Conservation (phyloP, 2,329 filamentous ascomycete genomes). For the Verticillium nubilum region DNA sequence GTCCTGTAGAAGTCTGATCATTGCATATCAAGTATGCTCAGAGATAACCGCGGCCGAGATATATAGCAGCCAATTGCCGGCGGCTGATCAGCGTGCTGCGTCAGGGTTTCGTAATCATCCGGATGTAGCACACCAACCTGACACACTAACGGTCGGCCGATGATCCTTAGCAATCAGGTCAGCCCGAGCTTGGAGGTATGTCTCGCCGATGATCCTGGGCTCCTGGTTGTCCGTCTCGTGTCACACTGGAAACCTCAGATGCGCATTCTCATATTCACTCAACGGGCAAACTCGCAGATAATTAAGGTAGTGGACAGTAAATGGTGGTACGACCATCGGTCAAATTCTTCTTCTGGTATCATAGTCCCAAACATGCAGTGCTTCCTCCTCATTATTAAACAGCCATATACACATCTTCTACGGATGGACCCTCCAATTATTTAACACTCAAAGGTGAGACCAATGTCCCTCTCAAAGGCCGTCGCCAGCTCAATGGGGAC, state of each 20-base stretch:
- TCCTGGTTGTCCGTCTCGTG: too few relatives aligned
- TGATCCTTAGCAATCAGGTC: too few relatives aligned
- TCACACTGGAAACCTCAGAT: too few relatives aligned
- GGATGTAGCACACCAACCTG: too few relatives aligned
- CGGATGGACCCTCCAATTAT: not conserved
- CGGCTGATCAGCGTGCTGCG: not conserved
- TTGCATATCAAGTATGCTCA: too few relatives aligned
- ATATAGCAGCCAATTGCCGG: too few relatives aligned
- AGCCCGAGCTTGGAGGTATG: too few relatives aligned
- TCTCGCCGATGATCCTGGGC: too few relatives aligned
- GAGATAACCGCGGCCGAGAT: too few relatives aligned
- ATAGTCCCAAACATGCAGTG: not conserved
- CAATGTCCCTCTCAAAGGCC: constrained; percentile 31
- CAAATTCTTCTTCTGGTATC: not conserved
- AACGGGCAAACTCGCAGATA: not conserved
- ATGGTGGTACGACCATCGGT: not conserved
- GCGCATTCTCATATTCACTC: too few relatives aligned
- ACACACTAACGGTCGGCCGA: too few relatives aligned
- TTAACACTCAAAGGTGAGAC: constrained; percentile 10
- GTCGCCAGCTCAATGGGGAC: constrained; percentile 45
- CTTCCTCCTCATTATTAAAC: not conserved
- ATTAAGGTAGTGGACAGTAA: not conserved
- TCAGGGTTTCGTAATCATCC: not conserved
- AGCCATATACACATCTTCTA: not conserved
- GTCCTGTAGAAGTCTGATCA: too few relatives aligned